These are phyloP conservation scores for Afroboletus lepidellus DNA, from an alignment of 1,284 basidiomycete genomes.

Conservation along the genomic window DNA sequence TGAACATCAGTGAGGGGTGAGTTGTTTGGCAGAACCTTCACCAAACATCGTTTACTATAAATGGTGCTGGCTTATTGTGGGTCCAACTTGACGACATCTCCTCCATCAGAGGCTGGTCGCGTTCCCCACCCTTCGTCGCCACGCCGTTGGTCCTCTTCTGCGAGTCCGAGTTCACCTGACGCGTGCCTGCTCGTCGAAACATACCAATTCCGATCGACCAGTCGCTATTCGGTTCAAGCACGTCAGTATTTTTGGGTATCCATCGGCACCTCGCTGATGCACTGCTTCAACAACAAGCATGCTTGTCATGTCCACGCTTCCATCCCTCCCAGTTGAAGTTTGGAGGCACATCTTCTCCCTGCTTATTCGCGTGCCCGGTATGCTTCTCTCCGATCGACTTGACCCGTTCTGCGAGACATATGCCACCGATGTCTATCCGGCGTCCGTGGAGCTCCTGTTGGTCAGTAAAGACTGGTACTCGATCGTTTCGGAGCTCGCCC, in stretches of 20 bases:
- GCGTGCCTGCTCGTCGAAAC: background rate
- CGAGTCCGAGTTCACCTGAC: background rate
- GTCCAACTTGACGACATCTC: constrained; percentile 15
- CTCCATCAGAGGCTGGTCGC: background rate
- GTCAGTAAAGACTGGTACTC: constrained; percentile 38
- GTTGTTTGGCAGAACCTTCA: constrained; percentile 31
- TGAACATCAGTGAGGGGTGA: background rate
- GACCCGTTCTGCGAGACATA: constrained; percentile 32
- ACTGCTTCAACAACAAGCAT: too few species aligned
- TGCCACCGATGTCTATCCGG: constrained; percentile 19
- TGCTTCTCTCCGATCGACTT: constrained; percentile 23
- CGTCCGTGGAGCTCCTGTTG: constrained; percentile 15
- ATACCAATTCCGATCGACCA: background rate
- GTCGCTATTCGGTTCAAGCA: constrained; percentile 12
- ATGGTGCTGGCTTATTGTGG: constrained; percentile 23
- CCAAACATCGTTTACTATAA: constrained; percentile 31
- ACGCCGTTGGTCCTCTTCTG: background rate
- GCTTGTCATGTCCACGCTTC: constrained; percentile 22
- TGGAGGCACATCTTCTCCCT: constrained; percentile 33
- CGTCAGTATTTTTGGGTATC: background rate
- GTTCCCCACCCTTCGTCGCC: background rate
- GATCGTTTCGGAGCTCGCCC: constrained; percentile 35
- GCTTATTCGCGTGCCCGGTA: constrained; percentile 25
- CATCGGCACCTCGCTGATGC: constrained; percentile 6
- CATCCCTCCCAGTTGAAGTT: constrained; percentile 31